Conservation (phyloP, 352 stramenopile genomes). For the Phytophthora agathidicida region DNA sequence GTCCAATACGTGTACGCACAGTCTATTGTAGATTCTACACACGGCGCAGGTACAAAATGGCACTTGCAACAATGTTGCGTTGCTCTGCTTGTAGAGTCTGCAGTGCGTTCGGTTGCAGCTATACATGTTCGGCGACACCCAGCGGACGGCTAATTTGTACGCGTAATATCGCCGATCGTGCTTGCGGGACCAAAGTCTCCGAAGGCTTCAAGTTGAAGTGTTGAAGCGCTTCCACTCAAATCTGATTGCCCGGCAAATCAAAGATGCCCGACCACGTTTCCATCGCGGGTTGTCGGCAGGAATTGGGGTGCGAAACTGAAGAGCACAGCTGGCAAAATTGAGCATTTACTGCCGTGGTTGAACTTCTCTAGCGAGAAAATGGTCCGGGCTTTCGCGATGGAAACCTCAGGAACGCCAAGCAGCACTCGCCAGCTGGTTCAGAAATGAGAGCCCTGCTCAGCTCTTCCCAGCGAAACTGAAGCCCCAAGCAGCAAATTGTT, state of each 20-base stretch:
- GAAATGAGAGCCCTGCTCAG: constrained; percentile 23
- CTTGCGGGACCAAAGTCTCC: constrained; percentile 11
- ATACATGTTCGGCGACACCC: neutral
- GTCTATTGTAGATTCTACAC: too few relatives aligned
- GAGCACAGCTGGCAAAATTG: constrained; percentile 13
- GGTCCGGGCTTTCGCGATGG: constrained; percentile 4
- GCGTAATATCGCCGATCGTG: constrained; percentile 7
- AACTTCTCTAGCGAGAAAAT: constrained; percentile 16
- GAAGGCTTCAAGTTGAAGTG: constrained; percentile 32
- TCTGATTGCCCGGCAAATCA: constrained; percentile 24
- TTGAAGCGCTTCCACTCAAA: constrained; percentile 32
- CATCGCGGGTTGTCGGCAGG: constrained; percentile 1
- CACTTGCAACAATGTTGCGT: too few relatives aligned
- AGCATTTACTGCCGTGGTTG: constrained; percentile 15
- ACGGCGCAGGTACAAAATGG: too few relatives aligned
- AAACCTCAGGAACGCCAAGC: constrained; percentile 12
- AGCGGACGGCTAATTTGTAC: constrained; percentile 5
- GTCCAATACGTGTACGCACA: constrained; percentile 1
- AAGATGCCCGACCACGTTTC: constrained; percentile 7
- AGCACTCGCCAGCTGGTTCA: constrained; percentile 22
- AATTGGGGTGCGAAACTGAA: constrained; percentile 12
- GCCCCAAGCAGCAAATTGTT: constrained; percentile 1
- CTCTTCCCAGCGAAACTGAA: constrained; percentile 19
- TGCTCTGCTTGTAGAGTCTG: too few relatives aligned
- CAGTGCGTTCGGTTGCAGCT: neutral